Evolutionary conservation across 257 asterid species (phyloP), one percentile per base, ranked within the genome.

Genomic region (Voacanga thouarsii): DNA sequence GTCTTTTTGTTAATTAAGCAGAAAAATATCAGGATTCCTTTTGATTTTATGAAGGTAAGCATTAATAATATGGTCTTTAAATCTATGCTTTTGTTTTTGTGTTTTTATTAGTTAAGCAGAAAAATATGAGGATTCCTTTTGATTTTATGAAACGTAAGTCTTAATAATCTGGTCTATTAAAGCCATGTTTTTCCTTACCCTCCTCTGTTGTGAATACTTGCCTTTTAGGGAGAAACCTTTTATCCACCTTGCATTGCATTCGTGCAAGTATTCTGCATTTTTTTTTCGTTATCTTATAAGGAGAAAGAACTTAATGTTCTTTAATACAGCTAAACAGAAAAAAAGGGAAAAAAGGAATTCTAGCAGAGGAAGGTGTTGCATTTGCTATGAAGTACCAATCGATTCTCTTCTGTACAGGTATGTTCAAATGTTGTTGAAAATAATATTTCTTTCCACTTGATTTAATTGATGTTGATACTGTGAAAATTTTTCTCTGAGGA

Each of bases 331-430:
- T 69, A 63, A 71, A 47, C 86, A 80, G 79, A 83, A 80, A 81
- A 84, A 83, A 70, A 68, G 74, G 84, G 70, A 83, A 74, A 49
- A 82, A 83, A 60, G 72, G 73, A 79, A 74, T 71, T 70, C 71
- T n/a, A 74, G 71, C 63, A 86, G 68, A 77, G 91, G 89, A 65
- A 89, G 82, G 60, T 94, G 98, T 74, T 79, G 86, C 53, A 76
- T 92, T 75, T 94, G 98, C 89, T 72, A 84, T 79, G 87, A 90
- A 82, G 73, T 74, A 86, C 90, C 88, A 82, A 87, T 92, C 53
- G 95, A 92, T 80, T 85, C 92, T 82, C 87, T 94, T 73, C 84
- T 94, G 23, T 94, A 92, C 89, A 92, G 97, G 97, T 92, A 89
- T 26, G 47, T 72, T 41, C 28, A 41, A 16, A n/a, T 21, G 5